Base-by-base conservation (phyloP, 2,329 filamentous ascomycete genomes). In the Apiospora hydei region DNA sequence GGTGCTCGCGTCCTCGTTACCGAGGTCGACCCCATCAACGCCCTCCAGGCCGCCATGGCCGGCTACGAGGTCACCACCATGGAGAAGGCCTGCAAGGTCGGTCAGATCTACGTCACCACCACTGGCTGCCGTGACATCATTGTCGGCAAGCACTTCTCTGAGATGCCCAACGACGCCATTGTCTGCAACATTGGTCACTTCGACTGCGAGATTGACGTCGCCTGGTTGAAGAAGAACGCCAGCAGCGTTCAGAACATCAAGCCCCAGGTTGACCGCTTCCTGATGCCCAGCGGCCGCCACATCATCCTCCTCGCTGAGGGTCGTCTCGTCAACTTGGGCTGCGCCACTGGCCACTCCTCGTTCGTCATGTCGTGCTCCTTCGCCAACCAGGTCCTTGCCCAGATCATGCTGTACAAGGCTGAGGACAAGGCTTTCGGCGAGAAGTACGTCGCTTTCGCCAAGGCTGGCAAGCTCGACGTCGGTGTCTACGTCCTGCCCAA, bases 341-440 rank as follows among this genome's bases (percentile, higher is more conserved):
- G 96, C 87, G 96, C 96, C 83, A 99, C 96, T 76, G 96, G 96
- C 79, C 96, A 99, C 93, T 98, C 95, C 78, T 98, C 96, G 70
- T 99, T 99, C 86, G 96, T 99, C 89, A 98, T 99, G 96, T 98
- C 95, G 80, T 99, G 96, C 93, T 98, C 96, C 76, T 99, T 99
- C 93, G 97, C 95, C 91, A 99, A 99, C 93, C 96, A 99, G 91
- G 96, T 98, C 81, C 94, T 99, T 84, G 96, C 96, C 78, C 96
- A 99, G 90, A 98, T 99, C 88, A 93, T 97, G 89, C 89, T 99
- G 82, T 99, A 87, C 93, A 98, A 98, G 93, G 92, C 91, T 81
- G 89, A 92, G 80, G 95, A 98, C 83, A 90, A 90, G 83, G 92
- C 88, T 72, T 99, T 97, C 84, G 91, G 92, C 86, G 88, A 94